Evolutionary conservation across 2,329 filamentous ascomycete species (phyloP), one percentile per base, ranked within the genome.

Genomic region (Aspergillus ustus): DNA sequence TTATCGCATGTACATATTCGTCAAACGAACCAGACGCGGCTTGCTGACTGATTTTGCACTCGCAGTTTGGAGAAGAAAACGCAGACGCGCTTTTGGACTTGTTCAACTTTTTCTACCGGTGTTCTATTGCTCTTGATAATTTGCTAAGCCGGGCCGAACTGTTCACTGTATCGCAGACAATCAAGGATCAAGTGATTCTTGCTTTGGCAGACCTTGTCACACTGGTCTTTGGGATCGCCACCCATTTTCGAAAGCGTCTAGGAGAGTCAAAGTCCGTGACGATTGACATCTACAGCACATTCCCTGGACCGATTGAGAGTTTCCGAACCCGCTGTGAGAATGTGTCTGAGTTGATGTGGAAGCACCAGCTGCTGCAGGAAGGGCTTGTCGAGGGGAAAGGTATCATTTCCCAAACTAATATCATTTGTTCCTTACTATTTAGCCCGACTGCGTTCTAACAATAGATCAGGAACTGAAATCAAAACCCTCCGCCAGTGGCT

Each of bases 61-160:
- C 3, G 1, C 34, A 83, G 80, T 75, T 84, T 17, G 82, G 82
- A 7, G 78, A 80, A 58, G 74, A 81, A 57, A 81, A 84, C 59
- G 75, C 78, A 7, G 65, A 72, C 0, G 82, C 82, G 2, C 73
- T 86, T 17, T 80, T 85, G 63, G 78, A 76, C 45, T 77, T 79
- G 2, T 85, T 85, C 62, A 79, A 78, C 2, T 78, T 85, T 57
- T 82, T 85, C 63, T 84, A 84, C 72, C 79, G 81, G 60, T 70
- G 78, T 72, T 71, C 81, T 69, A 46, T 72, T 77, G 59, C 76
- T 70, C 3, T 79, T 77, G 58, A 78, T 67, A 58, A 77, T 57
- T 74, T 81, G 0, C 75, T 85, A 13, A 68, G 84, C 57, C 78
- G 81, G 13, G 77, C 81, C 11, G 77, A 81, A 59, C 67, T 84